Evolutionary conservation across 306 rosid species (phyloP).

Genomic region (Citrullus mucosospermus): DNA sequence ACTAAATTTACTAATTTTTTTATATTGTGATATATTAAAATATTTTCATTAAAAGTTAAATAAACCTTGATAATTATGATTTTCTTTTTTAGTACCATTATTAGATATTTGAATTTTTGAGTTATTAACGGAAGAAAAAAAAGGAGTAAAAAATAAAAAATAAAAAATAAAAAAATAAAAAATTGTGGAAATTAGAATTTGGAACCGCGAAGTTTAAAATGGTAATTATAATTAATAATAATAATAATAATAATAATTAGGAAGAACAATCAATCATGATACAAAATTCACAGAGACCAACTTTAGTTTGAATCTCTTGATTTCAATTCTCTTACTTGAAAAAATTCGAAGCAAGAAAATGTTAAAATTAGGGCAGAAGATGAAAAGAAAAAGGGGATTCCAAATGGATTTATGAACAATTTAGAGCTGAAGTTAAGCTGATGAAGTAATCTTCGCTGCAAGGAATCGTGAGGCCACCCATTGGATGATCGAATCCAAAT

Average conservation of each 20-base stretch:
- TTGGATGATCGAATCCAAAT: slow-evolving; percentile 80
- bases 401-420: slow-evolving; percentile 10
- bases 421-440: slow-evolving; percentile 50
- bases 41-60: no score
- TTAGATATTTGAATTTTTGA: no score
- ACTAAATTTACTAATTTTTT: no score
- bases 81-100: no score
- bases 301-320: slow-evolving; percentile 5
- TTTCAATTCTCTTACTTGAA: slow-evolving; percentile 4
- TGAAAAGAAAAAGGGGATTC: background rate
- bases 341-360: slow-evolving; percentile 7
- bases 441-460: slow-evolving; percentile 76
- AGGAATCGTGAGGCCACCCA: slow-evolving; percentile 88
- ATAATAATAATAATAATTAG: background rate
- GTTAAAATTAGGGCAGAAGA: background rate
- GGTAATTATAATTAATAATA: background rate
- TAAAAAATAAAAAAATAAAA: no score
- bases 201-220: background rate
- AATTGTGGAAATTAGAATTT: background rate
- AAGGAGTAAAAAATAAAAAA: no score
- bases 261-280: background rate
- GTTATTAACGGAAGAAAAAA: no score
- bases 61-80: no score
- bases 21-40: no score
- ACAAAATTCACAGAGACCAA: background rate